Base-by-base conservation (phyloP, 805 yeast genomes). In the Candida tibetensis region DNA sequence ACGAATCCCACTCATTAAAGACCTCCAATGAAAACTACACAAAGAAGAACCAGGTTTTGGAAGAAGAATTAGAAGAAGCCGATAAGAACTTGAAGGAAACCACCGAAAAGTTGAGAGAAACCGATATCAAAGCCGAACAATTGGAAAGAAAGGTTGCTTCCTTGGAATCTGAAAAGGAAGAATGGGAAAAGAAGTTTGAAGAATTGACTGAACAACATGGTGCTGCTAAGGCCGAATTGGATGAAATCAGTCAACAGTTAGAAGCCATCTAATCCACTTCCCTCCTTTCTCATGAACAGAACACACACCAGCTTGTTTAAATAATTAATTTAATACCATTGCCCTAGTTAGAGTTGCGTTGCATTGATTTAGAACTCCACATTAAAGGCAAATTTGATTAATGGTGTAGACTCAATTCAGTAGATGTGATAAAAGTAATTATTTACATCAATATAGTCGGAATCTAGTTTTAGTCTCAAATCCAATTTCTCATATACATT, bases 91-190 rank as follows among this genome's bases (percentile, higher is more conserved):
- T 89, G 76, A 85, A 88, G 71, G 95, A 86, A 67, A 85, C 96
- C 49, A 88, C 95, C 47, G 88, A 84, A 59, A 90, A 89, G 72
- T 77, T 91, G 65, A 87, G 96, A 69, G 95, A 88, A 63, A 81
- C 95, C 41, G 99, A 93, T 61, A 80, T 93, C 71, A 88, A 88
- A 73, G 91, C 93, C 51, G 99, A 93, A 71, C 95, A 88, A 67
- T 77, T 88, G 66, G 96, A 89, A 71, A 86, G 95, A 72, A 88
- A 85, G 72, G 95, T 91, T 42, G 76, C 87, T 44, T 86, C 95
- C 26, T 76, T 90, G 60, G 98, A 91, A 72, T 72, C 82, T 51
- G 98, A 93, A 73, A 88, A 86, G 69, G 93, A 87, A 53, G 85
- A 82, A 47, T 77, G 85, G 78, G 97, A 93, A 74, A 77, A 78